Percentiles rank a stretch among this genome's conserved stretches.
Conservation (phyloP, 306 rosid genomes). For the Acacia confusa region DNA sequence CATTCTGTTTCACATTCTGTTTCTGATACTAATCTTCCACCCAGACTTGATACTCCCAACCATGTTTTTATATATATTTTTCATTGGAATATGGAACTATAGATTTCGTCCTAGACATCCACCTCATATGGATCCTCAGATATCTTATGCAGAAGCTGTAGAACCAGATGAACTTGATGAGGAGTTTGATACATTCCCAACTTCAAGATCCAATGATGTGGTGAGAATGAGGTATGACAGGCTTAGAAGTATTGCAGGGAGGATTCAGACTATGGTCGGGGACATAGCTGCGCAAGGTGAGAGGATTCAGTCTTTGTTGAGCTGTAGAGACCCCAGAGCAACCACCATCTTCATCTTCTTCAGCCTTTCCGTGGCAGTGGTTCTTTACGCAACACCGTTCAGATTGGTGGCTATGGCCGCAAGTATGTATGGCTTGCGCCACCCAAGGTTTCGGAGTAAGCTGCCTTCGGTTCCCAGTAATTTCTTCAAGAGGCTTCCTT, state of each 20-base stretch:
- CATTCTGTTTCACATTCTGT: slow-evolving; percentile 66
- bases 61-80: slow-evolving; percentile 69
- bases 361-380: slow-evolving; percentile 58
- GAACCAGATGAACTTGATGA: slow-evolving; percentile 86
- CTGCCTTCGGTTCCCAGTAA: slow-evolving; percentile 70
- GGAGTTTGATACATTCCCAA: slow-evolving; percentile 88
- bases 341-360: slow-evolving; percentile 63
- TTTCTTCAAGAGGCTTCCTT: slow-evolving; percentile 84
- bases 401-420: slow-evolving; percentile 65
- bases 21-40: slow-evolving; percentile 68
- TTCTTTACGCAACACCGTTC: slow-evolving; percentile 67
- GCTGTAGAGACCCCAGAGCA: slow-evolving; percentile 90
- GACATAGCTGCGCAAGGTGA: slow-evolving; percentile 94
- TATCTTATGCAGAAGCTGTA: slow-evolving; percentile 81
- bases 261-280: slow-evolving; percentile 83
- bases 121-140: slow-evolving; percentile 75
- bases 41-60: slow-evolving; percentile 90
- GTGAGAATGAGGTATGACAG: slow-evolving; percentile 84
- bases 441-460: slow-evolving; percentile 80
- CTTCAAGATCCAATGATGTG: slow-evolving; percentile 56
- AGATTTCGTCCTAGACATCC: slow-evolving; percentile 65
- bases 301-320: slow-evolving; percentile 69
- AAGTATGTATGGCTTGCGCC: slow-evolving; percentile 64
- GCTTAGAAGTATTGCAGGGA: slow-evolving; percentile 84
- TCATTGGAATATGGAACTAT: slow-evolving; percentile 85